Evolutionary conservation across 2,329 filamentous ascomycete genomes (phyloP).

Genomic region (Nemania sp.): DNA sequence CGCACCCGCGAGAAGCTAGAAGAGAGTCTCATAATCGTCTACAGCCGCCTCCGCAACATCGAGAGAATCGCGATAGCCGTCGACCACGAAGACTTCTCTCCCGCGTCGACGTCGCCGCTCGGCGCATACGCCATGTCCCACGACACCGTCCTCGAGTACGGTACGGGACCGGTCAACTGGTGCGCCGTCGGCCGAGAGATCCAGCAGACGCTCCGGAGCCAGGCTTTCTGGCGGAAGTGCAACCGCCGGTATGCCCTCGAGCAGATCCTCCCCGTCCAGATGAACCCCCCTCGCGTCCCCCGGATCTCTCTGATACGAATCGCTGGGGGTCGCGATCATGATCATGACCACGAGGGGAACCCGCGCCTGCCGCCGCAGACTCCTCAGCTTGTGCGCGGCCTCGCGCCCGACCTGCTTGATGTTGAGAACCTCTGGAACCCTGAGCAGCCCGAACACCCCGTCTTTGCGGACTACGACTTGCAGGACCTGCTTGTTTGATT

Average conservation of each 20-base stretch:
- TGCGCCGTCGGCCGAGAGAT: not conserved
- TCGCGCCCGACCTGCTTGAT: not conserved
- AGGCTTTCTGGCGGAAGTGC: conserved; percentile 1
- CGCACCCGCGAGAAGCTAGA: not conserved
- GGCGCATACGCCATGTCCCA: not conserved
- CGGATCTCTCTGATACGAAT: not conserved
- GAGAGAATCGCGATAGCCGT: not conserved
- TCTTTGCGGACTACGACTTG: not conserved
- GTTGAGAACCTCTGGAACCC: not conserved
- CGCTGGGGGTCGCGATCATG: not conserved
- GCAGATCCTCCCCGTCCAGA: not conserved
- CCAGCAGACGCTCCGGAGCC: not conserved
- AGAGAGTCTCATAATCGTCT: not conserved
- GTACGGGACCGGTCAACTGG: not conserved
- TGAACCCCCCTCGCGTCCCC: not conserved
- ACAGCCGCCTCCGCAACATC: conserved; percentile 4
- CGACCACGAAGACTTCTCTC: not conserved
- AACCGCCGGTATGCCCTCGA: not conserved
- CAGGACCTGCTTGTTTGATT: not conserved
- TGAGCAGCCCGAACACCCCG: not conserved
- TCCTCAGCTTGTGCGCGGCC: not conserved
- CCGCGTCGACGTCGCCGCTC: not conserved
- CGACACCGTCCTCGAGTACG: not conserved
- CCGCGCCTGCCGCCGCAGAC: not conserved
- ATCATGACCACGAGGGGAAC: not conserved